Conservation (phyloP, 768 basidiomycete species). For the Chlorophyllum brunneum region DNA sequence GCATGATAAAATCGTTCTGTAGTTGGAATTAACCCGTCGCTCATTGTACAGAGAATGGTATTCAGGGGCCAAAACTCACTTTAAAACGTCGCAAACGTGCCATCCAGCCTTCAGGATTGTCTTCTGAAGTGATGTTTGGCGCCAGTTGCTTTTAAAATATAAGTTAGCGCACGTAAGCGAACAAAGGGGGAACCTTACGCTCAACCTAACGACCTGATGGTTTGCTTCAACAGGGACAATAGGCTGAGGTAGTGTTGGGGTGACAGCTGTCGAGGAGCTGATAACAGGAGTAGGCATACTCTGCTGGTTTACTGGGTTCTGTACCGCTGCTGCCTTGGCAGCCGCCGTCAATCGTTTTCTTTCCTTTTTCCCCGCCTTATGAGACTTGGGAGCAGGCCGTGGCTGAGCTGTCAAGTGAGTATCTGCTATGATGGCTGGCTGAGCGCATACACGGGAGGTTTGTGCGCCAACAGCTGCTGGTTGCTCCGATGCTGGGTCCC, state of each 20-base stretch:
- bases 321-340: not conserved
- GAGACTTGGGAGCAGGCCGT: not conserved
- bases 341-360: not conserved
- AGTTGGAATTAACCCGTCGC: too few relatives aligned
- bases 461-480: not conserved
- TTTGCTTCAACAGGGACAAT: not conserved
- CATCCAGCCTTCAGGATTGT: conserved; percentile 4
- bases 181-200: not conserved
- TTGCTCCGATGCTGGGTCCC: not conserved
- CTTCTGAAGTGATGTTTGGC: not conserved
- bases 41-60: not conserved
- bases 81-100: not conserved
- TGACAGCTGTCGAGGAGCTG: not conserved
- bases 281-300: not conserved
- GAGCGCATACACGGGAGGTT: not conserved
- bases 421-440: not conserved
- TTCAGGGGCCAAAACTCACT: not conserved
- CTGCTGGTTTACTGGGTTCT: not conserved
- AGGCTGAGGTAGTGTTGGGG: not conserved
- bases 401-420: not conserved
- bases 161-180: not conserved
- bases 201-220: not conserved
- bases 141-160: not conserved
- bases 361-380: not conserved
- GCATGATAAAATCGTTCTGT: not conserved